Base-by-base conservation (phyloP, 2,329 filamentous ascomycete genomes). In the Trichoderma asperellum region DNA sequence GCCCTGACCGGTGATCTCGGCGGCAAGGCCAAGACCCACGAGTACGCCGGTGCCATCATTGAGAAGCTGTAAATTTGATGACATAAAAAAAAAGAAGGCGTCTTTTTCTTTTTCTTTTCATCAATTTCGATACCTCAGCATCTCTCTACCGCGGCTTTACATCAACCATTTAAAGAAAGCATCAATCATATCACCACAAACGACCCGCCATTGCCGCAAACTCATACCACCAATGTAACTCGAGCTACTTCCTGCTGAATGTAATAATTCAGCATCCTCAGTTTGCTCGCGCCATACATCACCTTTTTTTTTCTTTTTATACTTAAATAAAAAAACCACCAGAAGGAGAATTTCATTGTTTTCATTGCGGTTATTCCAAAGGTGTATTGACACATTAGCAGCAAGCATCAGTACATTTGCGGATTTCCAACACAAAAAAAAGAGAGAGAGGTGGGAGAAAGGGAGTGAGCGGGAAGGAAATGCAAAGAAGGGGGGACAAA, bases 31-130 rank as follows among this genome's bases (percentile, higher is more conserved):
- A 97, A 96, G 90, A 99, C 96, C 70, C 86, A 91, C 84, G 93
- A 99, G 86, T 99, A 96, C 82, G 93, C 96, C 70, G 87, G 87
- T 71, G 95, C 96, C 75, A 97, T 99, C 80, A 97, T 98, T 82
- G 79, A 81, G 74, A 88, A 85, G 82, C 82, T 89, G 83, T 89
- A 86, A 82, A 78, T n/a, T 24, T 11, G 47, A 24, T 21, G 7
- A 10, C 5, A 6, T 32, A 21, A n/a, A 10, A 21, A n/a, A 10
- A 21, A 27, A n/a, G 7, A 59, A 55, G 11, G 18, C 27, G 10
- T 7, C 11, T 24, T 21, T 32, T n/a, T 53, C 11, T 32, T 16
- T 12, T 12, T n/a, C n/a, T 32, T 37, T 53, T n/a, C 29, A 37
- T 56, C 37, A 65, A 53, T 34, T 47, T 63, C 27, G 52, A 65